Conservation (phyloP, 257 asterid species). For the Plantago major region DNA sequence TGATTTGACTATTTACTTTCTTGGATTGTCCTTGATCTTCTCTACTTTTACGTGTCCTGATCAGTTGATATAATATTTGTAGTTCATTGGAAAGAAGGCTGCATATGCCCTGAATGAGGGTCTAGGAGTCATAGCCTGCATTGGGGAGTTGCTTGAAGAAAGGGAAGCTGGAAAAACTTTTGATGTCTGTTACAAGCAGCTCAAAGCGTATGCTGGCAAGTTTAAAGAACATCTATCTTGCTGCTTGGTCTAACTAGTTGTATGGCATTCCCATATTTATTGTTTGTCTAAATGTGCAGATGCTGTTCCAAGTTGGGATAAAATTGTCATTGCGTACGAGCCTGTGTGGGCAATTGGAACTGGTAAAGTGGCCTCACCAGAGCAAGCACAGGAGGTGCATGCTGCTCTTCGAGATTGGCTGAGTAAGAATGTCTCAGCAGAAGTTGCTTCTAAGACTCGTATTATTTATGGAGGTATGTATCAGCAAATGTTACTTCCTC, state of each 20-base stretch:
- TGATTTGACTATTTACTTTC: background rate
- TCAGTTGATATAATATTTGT: constrained; percentile 19
- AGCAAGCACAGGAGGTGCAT: constrained; percentile 99
- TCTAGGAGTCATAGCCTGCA: constrained; percentile 91
- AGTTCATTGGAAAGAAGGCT: constrained; percentile 98
- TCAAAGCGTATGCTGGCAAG: constrained; percentile 87
- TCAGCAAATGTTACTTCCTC: background rate
- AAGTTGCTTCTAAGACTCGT: constrained; percentile 88
- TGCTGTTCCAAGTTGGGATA: constrained; percentile 90
- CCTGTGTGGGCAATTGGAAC: constrained; percentile 99
- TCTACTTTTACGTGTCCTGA: constrained; percentile 23
- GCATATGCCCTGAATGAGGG: constrained; percentile 91
- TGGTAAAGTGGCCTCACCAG: constrained; percentile 96
- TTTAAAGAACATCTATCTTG: background rate
- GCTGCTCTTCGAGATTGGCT: constrained; percentile 95
- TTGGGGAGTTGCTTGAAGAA: constrained; percentile 91
- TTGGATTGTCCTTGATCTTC: constrained; percentile 11
- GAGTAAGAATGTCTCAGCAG: constrained; percentile 74
- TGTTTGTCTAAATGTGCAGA: constrained; percentile 39
- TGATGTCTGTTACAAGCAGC: constrained; percentile 83
- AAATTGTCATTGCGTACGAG: constrained; percentile 86
- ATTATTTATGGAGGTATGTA: constrained; percentile 90
- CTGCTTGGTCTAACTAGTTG: background rate
- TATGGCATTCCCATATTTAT: background rate
- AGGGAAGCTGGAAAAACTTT: constrained; percentile 96